phyloP scores from a whole-genome alignment of 2,329 filamentous ascomycete species.

The Fusarium cicatricum region DNA sequence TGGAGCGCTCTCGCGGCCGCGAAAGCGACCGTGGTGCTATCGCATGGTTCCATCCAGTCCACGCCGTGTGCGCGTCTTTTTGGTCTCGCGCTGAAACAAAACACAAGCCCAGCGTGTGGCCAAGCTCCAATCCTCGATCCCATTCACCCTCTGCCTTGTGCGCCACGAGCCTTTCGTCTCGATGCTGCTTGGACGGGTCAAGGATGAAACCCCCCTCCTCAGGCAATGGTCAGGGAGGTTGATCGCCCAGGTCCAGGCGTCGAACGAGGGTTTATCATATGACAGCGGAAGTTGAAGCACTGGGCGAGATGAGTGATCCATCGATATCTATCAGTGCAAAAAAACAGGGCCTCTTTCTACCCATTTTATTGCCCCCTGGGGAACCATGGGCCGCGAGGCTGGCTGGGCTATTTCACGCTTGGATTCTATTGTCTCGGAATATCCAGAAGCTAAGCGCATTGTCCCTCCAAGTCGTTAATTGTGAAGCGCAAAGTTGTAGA shows the following conservation, averaged over 20 bases:
- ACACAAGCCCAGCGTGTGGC: constrained; percentile 35
- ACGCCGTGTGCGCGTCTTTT: constrained; percentile 30
- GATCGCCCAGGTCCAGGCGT: constrained; percentile 33
- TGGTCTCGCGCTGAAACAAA: constrained; percentile 42
- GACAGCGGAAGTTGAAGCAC: constrained; percentile 8
- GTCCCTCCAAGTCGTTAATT: constrained; percentile 16
- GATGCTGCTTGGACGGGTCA: constrained; percentile 29
- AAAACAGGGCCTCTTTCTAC: constrained; percentile 1
- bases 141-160: constrained; percentile 26
- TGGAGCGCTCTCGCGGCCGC: background rate
- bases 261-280: constrained; percentile 27
- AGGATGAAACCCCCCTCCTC: constrained; percentile 38
- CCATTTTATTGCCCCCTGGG: constrained; percentile 7
- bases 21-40: constrained; percentile 15
- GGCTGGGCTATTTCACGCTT: constrained; percentile 12
- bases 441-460: constrained; percentile 24
- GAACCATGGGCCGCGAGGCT: constrained; percentile 16
- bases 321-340: background rate
- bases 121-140: constrained; percentile 36
- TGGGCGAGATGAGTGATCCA: background rate
- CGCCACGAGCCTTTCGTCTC: constrained; percentile 28
- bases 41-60: constrained; percentile 20
- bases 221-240: constrained; percentile 20
- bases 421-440: constrained; percentile 26
- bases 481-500: constrained; percentile 10